A percentile compares a stretch with the other conserved stretches of the same genome.
Evolutionary conservation across 2,329 filamentous ascomycete species (phyloP).

Genomic region (Trichoderma guizhouense): DNA sequence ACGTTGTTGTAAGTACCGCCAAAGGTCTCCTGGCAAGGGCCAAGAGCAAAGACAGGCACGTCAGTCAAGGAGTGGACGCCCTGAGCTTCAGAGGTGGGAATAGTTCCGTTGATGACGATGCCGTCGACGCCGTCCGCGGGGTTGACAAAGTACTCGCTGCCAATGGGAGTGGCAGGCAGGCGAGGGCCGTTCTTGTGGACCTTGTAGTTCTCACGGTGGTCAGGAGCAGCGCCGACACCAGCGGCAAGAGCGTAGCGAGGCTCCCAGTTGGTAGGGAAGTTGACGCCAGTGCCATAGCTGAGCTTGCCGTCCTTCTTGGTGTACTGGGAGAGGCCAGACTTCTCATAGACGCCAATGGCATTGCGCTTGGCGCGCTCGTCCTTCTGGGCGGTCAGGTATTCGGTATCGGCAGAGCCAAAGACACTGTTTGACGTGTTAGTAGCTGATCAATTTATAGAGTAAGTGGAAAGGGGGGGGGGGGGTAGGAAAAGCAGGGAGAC

Average conservation of each 20-base stretch:
- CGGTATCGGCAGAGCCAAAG: conserved; percentile 75
- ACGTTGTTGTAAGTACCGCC: conserved; percentile 68
- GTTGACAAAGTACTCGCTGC: conserved; percentile 62
- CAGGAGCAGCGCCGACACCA: conserved; percentile 68
- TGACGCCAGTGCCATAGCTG: conserved; percentile 67
- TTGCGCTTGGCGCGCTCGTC: conserved; percentile 69
- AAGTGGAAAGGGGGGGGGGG: not conserved
- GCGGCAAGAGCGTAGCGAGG: conserved; percentile 77
- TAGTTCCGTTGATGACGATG: conserved; percentile 72
- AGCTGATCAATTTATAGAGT: not conserved
- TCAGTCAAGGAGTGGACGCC: conserved; percentile 77
- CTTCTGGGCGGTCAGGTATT: conserved; percentile 65
- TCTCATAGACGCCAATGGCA: conserved; percentile 69
- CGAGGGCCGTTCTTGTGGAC: conserved; percentile 66
- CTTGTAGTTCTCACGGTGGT: conserved; percentile 72
- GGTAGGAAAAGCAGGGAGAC: conserved; percentile 20
- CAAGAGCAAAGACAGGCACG: conserved; percentile 73
- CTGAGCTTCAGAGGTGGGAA: conserved; percentile 59
- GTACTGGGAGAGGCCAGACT: conserved; percentile 75
- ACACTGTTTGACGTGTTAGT: conserved; percentile 42
- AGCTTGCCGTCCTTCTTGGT: conserved; percentile 54
- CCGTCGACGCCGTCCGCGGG: conserved; percentile 63
- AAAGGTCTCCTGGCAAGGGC: conserved; percentile 75
- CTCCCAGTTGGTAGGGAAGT: conserved; percentile 83
- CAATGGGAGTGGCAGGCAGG: conserved; percentile 53